Evolutionary conservation across 352 stramenopile species (phyloP), one percentile per base, ranked within the genome.

Genomic region (Pythium aquatile): DNA sequence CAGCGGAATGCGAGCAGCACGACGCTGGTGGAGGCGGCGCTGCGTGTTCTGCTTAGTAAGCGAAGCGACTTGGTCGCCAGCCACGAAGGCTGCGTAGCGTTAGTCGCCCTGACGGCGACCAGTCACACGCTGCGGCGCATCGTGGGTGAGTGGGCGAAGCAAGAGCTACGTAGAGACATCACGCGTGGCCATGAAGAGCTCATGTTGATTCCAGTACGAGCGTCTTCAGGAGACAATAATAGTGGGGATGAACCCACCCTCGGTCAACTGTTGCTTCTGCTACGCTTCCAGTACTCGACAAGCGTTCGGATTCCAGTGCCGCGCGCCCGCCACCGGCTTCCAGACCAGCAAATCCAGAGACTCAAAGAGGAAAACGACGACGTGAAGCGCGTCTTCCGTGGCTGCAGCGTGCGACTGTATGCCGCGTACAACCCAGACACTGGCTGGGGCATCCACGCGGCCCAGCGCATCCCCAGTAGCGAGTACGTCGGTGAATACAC

Each of bases 401-500:
- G 72, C 1, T 68, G 78, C 9, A 58, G 55, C 29, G 68, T 79
- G n/a, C 24, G 59, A 30, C 55, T 88, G 35, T 69, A 73, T 16
- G 56, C 85, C 5, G 40, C 60, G 33, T 65, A 55, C n/a, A 51
- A 55, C n/a, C 28, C 44, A 11, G 39, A 10, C 5, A 88, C 81
- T 63, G 78, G 79, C 0, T 92, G 81, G 81, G 72, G 75, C 1
- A 68, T 88, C 2, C 46, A 74, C 8, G 78, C 69, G 0, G 58
- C 58, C 0, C 48, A 87, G 30, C 10, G 20, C 14, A 88, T 90
- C 20, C 4, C 67, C 3, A 11, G 30, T 3, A 65, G 64, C 17
- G 59, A 61, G n/a, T 89, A 76, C 55, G 40, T 90, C 4, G 79
- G 79, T 14, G 81, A 89, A 61, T 92, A 90, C 65, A 85, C 75